These are phyloP conservation scores for Phaeophleospora eucalypticola DNA, from an alignment of 2,329 filamentous ascomycete species.

Conservation along the genomic window DNA sequence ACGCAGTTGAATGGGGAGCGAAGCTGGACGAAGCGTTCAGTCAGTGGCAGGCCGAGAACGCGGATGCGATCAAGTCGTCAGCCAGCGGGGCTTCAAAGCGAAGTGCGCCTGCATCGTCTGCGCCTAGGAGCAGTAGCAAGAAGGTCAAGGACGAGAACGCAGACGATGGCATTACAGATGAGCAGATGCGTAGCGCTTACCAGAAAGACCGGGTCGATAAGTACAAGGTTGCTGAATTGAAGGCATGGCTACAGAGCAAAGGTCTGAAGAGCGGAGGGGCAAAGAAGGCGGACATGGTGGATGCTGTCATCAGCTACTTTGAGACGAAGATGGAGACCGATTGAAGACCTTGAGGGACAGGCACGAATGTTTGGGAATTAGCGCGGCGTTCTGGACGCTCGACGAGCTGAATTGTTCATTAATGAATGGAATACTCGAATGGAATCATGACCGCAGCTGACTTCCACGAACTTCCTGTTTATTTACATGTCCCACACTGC, in stretches of 20 bases:
- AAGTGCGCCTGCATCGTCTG: conserved; percentile 25
- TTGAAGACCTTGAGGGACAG: conserved; percentile 9
- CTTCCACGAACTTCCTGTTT: no score
- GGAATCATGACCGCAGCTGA: no score
- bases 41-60: conserved; percentile 35
- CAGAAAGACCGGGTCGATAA: conserved; percentile 44
- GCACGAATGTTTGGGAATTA: background rate
- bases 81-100: conserved; percentile 47
- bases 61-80: conserved; percentile 38
- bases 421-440: no score
- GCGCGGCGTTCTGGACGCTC: background rate
- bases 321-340: conserved; percentile 35
- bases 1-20: conserved; percentile 72
- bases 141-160: conserved; percentile 38
- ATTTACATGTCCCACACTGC: no score
- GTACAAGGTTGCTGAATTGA: conserved; percentile 32
- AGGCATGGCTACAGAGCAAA: conserved; percentile 30
- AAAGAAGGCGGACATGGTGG: conserved; percentile 35
- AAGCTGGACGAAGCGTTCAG: conserved; percentile 59
- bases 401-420: background rate
- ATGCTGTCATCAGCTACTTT: conserved; percentile 33
- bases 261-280: conserved; percentile 18
- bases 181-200: conserved; percentile 43
- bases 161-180: conserved; percentile 37
- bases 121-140: conserved; percentile 39